phyloP scores from a whole-genome alignment of 805 yeast species.

The Starmerella tilneyi region DNA sequence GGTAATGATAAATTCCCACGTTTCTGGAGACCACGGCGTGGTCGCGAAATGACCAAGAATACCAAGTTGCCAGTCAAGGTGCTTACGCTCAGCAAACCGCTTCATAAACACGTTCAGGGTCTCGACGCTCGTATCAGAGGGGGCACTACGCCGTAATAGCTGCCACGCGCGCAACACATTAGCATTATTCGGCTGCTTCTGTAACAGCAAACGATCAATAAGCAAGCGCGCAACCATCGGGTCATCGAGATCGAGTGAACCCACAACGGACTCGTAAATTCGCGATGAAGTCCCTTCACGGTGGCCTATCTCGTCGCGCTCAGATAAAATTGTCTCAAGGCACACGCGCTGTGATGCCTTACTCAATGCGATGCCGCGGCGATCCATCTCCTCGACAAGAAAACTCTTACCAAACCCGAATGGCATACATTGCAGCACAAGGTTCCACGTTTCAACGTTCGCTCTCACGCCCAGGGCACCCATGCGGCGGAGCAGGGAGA shows the following conservation, averaged over 20 bases:
- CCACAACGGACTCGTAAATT: slow-evolving; percentile 2
- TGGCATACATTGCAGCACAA: slow-evolving; percentile 22
- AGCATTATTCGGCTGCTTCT: slow-evolving; percentile 3
- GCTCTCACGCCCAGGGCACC: slow-evolving; percentile 10
- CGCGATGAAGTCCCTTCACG: not conserved
- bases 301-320: slow-evolving; percentile 1
- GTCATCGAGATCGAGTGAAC: slow-evolving; percentile 7
- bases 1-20: slow-evolving; percentile 17
- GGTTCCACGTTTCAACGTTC: slow-evolving; percentile 21
- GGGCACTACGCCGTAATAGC: not conserved
- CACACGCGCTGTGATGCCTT: slow-evolving; percentile 12
- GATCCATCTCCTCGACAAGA: slow-evolving; percentile 23
- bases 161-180: slow-evolving; percentile 15
- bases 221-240: slow-evolving; percentile 11
- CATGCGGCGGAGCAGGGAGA: slow-evolving; percentile 10
- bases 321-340: slow-evolving; percentile 6
- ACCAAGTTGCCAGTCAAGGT: slow-evolving; percentile 23
- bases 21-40: slow-evolving; percentile 12
- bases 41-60: slow-evolving; percentile 10
- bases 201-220: slow-evolving; percentile 4
- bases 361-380: slow-evolving; percentile 16
- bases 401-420: slow-evolving; percentile 25
- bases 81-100: slow-evolving; percentile 14
- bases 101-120: slow-evolving; percentile 15
- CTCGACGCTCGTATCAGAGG: slow-evolving; percentile 1